These are phyloP conservation scores for Rhipidocladum racemiflorum DNA, from an alignment of 176 grass and related monocot genomes.

Conservation along the genomic window DNA sequence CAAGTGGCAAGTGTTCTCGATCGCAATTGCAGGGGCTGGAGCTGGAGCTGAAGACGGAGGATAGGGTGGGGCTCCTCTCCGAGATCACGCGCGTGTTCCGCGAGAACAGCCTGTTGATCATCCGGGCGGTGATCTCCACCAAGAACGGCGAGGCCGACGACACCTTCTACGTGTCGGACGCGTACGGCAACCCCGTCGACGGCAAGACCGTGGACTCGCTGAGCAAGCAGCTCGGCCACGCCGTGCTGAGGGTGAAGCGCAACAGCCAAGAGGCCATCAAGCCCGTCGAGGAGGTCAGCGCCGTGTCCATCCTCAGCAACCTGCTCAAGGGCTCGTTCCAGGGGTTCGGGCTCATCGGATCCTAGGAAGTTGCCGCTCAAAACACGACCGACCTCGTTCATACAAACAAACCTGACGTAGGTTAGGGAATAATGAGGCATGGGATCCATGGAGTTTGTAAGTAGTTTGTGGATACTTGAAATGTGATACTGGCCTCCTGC, in stretches of 20 bases:
- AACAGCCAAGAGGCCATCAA: background rate
- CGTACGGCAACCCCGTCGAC: slow-evolving; percentile 47
- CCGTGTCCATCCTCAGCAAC: slow-evolving; percentile 6
- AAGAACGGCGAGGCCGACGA: slow-evolving; percentile 50
- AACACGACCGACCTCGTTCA: background rate
- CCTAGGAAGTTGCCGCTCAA: background rate
- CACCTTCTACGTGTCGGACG: slow-evolving; percentile 52
- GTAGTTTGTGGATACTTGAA: background rate
- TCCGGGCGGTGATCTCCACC: slow-evolving; percentile 52
- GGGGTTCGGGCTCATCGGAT: slow-evolving; percentile 28
- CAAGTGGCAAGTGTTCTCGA: background rate
- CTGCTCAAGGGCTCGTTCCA: slow-evolving; percentile 45
- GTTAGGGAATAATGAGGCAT: background rate
- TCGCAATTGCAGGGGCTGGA: slow-evolving; percentile 36
- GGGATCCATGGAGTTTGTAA: background rate
- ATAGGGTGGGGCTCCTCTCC: slow-evolving; percentile 55
- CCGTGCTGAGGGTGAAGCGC: slow-evolving; percentile 40
- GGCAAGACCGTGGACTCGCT: slow-evolving; percentile 27
- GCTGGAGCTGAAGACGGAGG: slow-evolving; percentile 41
- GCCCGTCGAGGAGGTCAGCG: background rate
- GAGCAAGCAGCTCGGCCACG: slow-evolving; percentile 29
- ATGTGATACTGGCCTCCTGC: background rate
- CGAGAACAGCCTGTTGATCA: slow-evolving; percentile 61
- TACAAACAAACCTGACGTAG: background rate
- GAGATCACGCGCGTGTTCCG: slow-evolving; percentile 61